phyloP scores from a whole-genome alignment of 164 flowering plant species.

The Malania oleifera region DNA sequence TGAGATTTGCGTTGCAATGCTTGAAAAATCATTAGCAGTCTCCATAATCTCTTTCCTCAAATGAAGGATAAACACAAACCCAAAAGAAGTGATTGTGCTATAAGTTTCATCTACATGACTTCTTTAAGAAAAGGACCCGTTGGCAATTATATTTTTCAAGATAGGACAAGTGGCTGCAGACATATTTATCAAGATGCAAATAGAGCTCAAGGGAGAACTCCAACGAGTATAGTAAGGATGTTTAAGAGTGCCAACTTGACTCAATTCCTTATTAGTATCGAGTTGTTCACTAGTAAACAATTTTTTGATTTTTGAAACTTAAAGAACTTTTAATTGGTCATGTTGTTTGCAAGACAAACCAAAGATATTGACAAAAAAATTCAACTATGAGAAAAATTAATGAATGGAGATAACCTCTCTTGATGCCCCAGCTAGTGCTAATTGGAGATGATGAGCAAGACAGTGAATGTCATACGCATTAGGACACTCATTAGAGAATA shows the following conservation, averaged over 20 bases:
- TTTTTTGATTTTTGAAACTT: not conserved
- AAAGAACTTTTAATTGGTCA: not conserved
- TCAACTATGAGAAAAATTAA: no score
- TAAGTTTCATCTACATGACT: slow-evolving; percentile 4
- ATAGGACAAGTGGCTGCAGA: not conserved
- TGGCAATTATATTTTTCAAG: not conserved
- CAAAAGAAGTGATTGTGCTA: slow-evolving; percentile 6
- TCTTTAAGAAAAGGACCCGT: no score
- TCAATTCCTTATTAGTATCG: not conserved
- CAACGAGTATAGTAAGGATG: not conserved
- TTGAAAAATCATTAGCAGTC: slow-evolving; percentile 9
- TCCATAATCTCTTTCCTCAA: no score
- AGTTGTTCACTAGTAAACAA: not conserved
- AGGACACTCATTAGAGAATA: no score
- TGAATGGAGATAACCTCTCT: no score
- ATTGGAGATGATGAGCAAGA: not conserved
- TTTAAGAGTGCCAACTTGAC: not conserved
- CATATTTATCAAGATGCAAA: slow-evolving; percentile 3
- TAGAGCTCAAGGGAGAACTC: not conserved
- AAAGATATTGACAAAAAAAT: slow-evolving; percentile 1
- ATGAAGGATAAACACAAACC: no score
- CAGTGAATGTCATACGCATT: no score
- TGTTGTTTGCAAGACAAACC: not conserved
- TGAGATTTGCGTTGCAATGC: slow-evolving; percentile 14
- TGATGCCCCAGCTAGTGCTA: not conserved